Conservation (phyloP, 177 flowering plant species). For the Telopea speciosissima region DNA sequence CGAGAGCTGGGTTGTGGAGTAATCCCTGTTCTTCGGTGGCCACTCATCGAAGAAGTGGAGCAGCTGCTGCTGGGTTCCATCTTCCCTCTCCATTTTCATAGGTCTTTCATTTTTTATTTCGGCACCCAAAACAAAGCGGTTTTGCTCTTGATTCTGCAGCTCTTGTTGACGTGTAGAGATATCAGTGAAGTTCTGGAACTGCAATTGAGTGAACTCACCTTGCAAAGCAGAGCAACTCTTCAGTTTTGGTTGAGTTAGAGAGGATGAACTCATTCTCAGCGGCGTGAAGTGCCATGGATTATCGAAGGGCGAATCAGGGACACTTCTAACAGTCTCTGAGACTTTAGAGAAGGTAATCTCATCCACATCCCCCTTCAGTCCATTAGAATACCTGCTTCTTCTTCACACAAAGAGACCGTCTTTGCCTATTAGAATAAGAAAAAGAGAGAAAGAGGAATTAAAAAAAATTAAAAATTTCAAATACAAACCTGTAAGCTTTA, state of each 20-base stretch:
- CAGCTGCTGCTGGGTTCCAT: conserved; percentile 46
- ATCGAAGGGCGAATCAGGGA: conserved; percentile 9
- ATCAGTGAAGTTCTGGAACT: conserved; percentile 23
- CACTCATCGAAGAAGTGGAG: conserved; percentile 70
- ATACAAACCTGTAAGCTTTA: conserved; percentile 33
- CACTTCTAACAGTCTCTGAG: conserved; percentile 30
- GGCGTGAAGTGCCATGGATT: conserved; percentile 16
- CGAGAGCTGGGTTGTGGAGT: conserved; percentile 60
- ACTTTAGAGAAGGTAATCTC: conserved; percentile 48
- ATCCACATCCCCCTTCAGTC: conserved; percentile 46
- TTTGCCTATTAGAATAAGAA: not conserved
- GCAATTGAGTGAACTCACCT: conserved; percentile 9
- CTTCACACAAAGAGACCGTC: not conserved
- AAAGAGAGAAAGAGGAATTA: not conserved
- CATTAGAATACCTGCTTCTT: conserved; percentile 17
- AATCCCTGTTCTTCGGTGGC: conserved; percentile 39
- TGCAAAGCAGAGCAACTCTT: conserved; percentile 18
- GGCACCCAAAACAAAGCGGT: conserved; percentile 22
- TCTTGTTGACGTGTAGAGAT: conserved; percentile 14
- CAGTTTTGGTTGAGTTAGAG: conserved; percentile 22
- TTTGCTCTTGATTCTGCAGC: conserved; percentile 13
- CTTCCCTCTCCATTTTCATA: conserved; percentile 22
- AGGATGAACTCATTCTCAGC: conserved; percentile 30
- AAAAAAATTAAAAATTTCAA: not conserved
- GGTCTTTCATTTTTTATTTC: conserved; percentile 20